Evolutionary conservation across 202 grass and related monocot genomes (phyloP).

Genomic region (Digitaria exilis): DNA sequence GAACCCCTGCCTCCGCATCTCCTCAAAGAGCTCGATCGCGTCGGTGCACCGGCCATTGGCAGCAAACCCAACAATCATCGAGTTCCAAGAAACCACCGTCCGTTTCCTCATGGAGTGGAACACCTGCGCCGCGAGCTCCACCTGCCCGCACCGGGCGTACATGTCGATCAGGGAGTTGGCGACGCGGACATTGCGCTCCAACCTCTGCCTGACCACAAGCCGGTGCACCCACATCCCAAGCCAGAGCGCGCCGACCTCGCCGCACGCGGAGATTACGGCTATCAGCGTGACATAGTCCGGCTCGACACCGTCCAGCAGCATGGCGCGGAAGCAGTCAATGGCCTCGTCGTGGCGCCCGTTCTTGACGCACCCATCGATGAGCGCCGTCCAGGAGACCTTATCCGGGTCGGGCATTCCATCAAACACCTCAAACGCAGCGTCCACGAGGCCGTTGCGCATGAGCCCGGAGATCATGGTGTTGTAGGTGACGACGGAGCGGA

Average conservation of each 20-base stretch:
- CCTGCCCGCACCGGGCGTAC: conserved; percentile 64
- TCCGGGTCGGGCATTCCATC: conserved; percentile 56
- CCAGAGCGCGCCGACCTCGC: conserved; percentile 50
- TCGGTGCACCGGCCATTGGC: conserved; percentile 50
- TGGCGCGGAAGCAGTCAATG: conserved; percentile 56
- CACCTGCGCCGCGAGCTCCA: conserved; percentile 52
- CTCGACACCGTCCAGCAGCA: conserved; percentile 48
- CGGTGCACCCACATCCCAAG: conserved; percentile 71
- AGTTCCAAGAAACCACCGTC: conserved; percentile 66
- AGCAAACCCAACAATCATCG: conserved; percentile 59
- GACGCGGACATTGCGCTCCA: conserved; percentile 42
- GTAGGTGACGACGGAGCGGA: conserved; percentile 52
- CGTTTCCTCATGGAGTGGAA: conserved; percentile 44
- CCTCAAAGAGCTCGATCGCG: conserved; percentile 49
- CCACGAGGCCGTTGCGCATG: conserved; percentile 36
- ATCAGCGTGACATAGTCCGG: conserved; percentile 70
- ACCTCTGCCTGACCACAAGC: conserved; percentile 13
- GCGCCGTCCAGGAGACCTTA: conserved; percentile 73
- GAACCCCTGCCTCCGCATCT: conserved; percentile 51
- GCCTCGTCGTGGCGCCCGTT: conserved; percentile 51
- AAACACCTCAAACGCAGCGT: conserved; percentile 51
- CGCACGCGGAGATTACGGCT: conserved; percentile 49
- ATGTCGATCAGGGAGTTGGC: conserved; percentile 63
- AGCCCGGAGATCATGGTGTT: conserved; percentile 66
- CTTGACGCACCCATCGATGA: conserved; percentile 69